Evolutionary conservation across 768 basidiomycete species (phyloP), one percentile per base, ranked within the genome.

Genomic region (Ephemerocybe angulata): DNA sequence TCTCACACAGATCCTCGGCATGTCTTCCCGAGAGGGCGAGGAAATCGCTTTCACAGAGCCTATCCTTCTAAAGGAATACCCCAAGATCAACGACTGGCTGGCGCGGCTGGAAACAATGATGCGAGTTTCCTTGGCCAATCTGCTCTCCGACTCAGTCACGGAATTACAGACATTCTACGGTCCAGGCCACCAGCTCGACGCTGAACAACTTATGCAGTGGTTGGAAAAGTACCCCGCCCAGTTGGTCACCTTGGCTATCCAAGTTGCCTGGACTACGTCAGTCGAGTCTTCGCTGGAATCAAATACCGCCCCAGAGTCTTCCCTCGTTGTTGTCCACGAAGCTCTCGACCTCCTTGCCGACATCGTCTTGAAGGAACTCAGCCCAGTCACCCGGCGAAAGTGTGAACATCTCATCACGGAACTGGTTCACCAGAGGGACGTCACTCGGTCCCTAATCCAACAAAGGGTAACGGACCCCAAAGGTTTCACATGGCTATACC

Each of bases 41-140:
- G 88, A 94, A 66, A 90, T 99, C 15, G 72, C 68, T 7, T 98
- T 98, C 73, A 80, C 83, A 42, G 80, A 84, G 28, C 88, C 93
- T 1, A 90, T 99, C 62, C 66, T 87, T 11, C 77, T 98, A 60
- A 93, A 96, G 67, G 92, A 98, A 60, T 96, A 83, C 68, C 91
- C 95, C 3, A 95, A 94, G 74, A 98, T 99, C 76, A 99, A 99
- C 66, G 97, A 99, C 65, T 99, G 97, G 97, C 80, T 99, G 41
- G 87, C 88, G 38, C 87, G 85, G 61, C 80, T 98, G 51, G 97
- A 99, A 70, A 78, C 85, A 1, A 90, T 92, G 80, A 98, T 98
- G 95, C 83, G 91, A 25, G 64, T 88, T 19, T 94, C 96, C 10
- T 79, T 99, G 43, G 92, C 97, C 1, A 78, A 85, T 53, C 75